Evolutionary conservation across 352 stramenopile genomes (phyloP).

Genomic region (Phytophthora sansomeana): DNA sequence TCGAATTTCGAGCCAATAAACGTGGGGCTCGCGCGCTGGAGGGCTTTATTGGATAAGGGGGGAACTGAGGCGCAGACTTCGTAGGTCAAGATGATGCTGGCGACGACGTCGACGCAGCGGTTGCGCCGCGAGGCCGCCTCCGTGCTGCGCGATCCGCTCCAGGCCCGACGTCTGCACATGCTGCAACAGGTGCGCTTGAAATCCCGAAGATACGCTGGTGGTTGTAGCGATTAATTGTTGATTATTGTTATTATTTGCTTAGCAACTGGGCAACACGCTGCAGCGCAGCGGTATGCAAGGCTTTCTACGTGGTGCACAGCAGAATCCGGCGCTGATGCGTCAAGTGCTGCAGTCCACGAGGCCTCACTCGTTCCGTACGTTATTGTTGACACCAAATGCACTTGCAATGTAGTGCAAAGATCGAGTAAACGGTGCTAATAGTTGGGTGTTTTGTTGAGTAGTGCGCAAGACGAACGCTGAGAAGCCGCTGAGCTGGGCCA

Average conservation of each 20-base stretch:
- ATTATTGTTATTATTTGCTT: not conserved
- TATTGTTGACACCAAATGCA: not conserved
- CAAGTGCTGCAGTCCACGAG: conserved; percentile 65
- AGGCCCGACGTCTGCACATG: conserved; percentile 69
- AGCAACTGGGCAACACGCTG: conserved; percentile 78
- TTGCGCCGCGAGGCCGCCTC: conserved; percentile 65
- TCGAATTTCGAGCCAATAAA: conserved; percentile 8
- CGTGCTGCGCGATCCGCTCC: conserved; percentile 62
- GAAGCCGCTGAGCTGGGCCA: conserved; percentile 68
- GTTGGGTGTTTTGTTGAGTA: conserved; percentile 16
- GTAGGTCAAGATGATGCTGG: conserved; percentile 39
- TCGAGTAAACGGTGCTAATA: not conserved
- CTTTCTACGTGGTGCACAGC: conserved; percentile 38
- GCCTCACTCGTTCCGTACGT: conserved; percentile 65
- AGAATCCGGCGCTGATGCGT: conserved; percentile 46
- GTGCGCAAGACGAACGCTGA: conserved; percentile 54
- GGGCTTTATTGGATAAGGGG: conserved; percentile 36
- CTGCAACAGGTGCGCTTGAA: conserved; percentile 69
- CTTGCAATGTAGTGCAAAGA: not conserved
- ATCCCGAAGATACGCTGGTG: conserved; percentile 12
- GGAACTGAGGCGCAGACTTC: conserved; percentile 4
- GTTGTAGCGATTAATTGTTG: not conserved
- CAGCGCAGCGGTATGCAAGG: conserved; percentile 57
- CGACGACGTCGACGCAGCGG: conserved; percentile 64
- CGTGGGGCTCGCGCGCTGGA: conserved; percentile 20